These are phyloP conservation scores for Centella asiatica DNA, from an alignment of 129 eudicot genomes.

Conservation along the genomic window DNA sequence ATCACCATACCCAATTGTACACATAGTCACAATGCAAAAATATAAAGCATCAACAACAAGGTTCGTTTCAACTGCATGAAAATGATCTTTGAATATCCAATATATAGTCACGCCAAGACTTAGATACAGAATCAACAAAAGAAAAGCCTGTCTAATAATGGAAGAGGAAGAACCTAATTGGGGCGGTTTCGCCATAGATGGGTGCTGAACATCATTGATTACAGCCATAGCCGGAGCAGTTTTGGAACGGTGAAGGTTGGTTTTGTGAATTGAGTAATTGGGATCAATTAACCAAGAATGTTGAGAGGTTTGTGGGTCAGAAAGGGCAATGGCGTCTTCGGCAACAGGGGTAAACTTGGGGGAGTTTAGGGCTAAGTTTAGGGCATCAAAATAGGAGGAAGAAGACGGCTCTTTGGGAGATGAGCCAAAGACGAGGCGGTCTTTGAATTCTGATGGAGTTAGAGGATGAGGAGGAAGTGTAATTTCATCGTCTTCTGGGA, in stretches of 20 bases:
- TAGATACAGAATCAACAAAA: slow-evolving; percentile 56
- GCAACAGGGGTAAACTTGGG: slow-evolving; percentile 15
- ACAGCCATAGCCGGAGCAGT: slow-evolving; percentile 98
- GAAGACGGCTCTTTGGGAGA: slow-evolving; percentile 24
- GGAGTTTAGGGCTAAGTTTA: slow-evolving; percentile 19
- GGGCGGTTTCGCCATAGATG: slow-evolving; percentile 29
- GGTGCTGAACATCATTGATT: slow-evolving; percentile 46
- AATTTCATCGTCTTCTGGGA: slow-evolving; percentile 68
- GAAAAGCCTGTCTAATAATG: slow-evolving; percentile 61
- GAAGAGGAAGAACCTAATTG: slow-evolving; percentile 23
- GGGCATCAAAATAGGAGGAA: slow-evolving; percentile 44
- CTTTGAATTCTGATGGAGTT: slow-evolving; percentile 76
- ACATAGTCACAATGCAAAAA: slow-evolving; percentile 92
- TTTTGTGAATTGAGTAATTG: slow-evolving; percentile 34
- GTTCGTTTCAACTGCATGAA: slow-evolving; percentile 58
- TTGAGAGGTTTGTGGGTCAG: not conserved
- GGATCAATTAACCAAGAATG: slow-evolving; percentile 60
- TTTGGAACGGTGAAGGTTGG: slow-evolving; percentile 75
- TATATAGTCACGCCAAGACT: slow-evolving; percentile 73
- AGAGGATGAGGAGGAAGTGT: slow-evolving; percentile 33
- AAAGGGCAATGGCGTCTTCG: not conserved
- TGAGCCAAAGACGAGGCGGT: slow-evolving; percentile 61
- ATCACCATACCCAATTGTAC: slow-evolving; percentile 97
- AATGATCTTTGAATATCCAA: slow-evolving; percentile 45
- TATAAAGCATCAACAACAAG: slow-evolving; percentile 92